Conservation (phyloP, 176 grass and related monocot genomes). For the Aegilops longissima region DNA sequence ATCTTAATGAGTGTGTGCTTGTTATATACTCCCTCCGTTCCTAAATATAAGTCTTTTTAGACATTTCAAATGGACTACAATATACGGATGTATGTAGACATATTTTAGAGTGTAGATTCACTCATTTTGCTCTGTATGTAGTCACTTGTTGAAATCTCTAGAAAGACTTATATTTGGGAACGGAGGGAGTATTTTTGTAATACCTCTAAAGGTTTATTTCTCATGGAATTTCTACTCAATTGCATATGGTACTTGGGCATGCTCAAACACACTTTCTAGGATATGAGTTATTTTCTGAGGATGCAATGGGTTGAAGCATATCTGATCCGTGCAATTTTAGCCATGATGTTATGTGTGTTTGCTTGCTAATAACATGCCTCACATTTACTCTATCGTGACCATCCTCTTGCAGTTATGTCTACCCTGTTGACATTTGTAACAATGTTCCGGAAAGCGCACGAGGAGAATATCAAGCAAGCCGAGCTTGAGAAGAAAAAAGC, state of each 20-base stretch:
- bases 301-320: conserved; percentile 6
- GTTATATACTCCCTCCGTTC: neutral
- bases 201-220: neutral
- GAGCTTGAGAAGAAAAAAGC: conserved; percentile 96
- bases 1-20: neutral
- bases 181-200: neutral
- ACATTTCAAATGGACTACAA: too few species aligned
- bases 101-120: too few species aligned
- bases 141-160: too few species aligned
- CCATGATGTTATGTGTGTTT: conserved; percentile 26
- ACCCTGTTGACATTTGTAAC: conserved; percentile 83
- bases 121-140: too few species aligned
- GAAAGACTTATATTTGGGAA: too few species aligned
- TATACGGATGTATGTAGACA: too few species aligned
- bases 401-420: conserved; percentile 69
- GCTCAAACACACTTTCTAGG: neutral
- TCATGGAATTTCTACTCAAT: neutral
- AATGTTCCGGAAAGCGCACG: conserved; percentile 85
- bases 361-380: neutral
- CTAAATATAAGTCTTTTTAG: too few species aligned
- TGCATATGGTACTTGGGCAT: neutral
- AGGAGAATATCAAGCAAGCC: conserved; percentile 91
- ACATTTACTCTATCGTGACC: conserved; percentile 13
- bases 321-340: neutral
- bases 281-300: neutral